Base-by-base conservation (phyloP, 2,329 filamentous ascomycete species). In the Fusarium sp. region DNA sequence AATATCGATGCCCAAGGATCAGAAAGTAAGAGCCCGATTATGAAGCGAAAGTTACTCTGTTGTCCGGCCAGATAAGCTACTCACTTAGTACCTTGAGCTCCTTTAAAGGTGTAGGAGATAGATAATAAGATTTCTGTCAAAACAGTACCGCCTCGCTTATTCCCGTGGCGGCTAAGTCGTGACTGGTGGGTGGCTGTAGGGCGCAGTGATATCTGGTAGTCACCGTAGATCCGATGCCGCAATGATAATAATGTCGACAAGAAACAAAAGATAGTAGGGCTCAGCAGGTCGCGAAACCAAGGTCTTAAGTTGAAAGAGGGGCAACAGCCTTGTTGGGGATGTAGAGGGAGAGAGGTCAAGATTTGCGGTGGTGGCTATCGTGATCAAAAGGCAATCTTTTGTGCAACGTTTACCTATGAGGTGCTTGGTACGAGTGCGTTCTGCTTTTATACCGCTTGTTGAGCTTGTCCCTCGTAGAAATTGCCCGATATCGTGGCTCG, bases 191-290 rank as follows among this genome's bases (percentile, higher is more conserved):
- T 23, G 23, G 23, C 35, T 41, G n/a, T 33, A 42, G 40, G 48
- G 20, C 8, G 13, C 53, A 35, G 38, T 52, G 53, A 35, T 41
- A 41, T 26, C 23, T 27, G 48, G 27, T 38, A 68, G 59, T 59
- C 60, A 66, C 68, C 46, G 44, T 44, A 73, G 52, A 55, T 55
- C 55, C 53, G 57, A 67, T 67, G 37, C 26, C 42, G 49, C 53
- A 27, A 18, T 10, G 15, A 32, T 23, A 27, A 44, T 42, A n/a
- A 13, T 44, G 26, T 66, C 37, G 54, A 70, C 50, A 59, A 42
- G 40, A 49, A 40, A 45, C 26, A 38, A 37, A 26, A 23, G 23
- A 23, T 23, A 23, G 44, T 18, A 57, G 58, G 41, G 48, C 46
- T 44, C 45, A 50, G 58, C 45, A 58, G 23, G 38, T n/a, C 27